A percentile compares a stretch with the other conserved stretches of the same genome.
phyloP scores from a whole-genome alignment of 768 basidiomycete species.

The Strobilomyces echinocephalus region DNA sequence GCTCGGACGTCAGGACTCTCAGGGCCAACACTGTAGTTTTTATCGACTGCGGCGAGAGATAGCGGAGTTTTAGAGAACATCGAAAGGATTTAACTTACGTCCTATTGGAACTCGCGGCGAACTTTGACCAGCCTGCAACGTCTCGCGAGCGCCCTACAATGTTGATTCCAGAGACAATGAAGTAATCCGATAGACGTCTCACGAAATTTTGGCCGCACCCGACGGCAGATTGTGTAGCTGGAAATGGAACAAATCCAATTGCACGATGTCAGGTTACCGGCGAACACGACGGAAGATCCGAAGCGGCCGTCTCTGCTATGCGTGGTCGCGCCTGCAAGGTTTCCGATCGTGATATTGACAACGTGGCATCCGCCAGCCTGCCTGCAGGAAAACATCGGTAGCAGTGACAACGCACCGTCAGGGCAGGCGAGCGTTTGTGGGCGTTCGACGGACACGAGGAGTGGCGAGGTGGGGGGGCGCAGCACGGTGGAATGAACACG shows the following conservation, averaged over 20 bases:
- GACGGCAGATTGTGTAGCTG: neutral
- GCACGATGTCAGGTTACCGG: slow-evolving; percentile 15
- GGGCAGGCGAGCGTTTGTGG: slow-evolving; percentile 9
- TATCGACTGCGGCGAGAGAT: neutral
- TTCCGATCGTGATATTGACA: slow-evolving; percentile 2
- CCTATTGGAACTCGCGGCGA: neutral
- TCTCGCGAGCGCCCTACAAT: neutral
- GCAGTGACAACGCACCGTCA: slow-evolving; percentile 9
- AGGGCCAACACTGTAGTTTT: neutral
- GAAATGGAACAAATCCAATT: slow-evolving; percentile 8
- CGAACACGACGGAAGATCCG: slow-evolving; percentile 24
- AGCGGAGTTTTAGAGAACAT: neutral
- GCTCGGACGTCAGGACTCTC: neutral
- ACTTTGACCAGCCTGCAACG: neutral
- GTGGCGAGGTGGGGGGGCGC: neutral
- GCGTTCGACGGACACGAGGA: slow-evolving; percentile 15
- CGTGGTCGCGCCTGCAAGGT: slow-evolving; percentile 4
- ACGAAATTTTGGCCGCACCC: neutral
- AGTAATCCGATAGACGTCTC: slow-evolving; percentile 9
- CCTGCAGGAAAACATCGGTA: slow-evolving; percentile 20
- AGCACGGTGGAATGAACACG: slow-evolving; percentile 19
- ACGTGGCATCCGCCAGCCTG: slow-evolving; percentile 23
- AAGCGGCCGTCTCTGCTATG: slow-evolving; percentile 9
- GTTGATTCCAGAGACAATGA: slow-evolving; percentile 6
- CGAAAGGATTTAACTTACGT: slow-evolving; percentile 10